Conservation (phyloP, 768 basidiomycete species). For the Mycena olivaceomarginata region DNA sequence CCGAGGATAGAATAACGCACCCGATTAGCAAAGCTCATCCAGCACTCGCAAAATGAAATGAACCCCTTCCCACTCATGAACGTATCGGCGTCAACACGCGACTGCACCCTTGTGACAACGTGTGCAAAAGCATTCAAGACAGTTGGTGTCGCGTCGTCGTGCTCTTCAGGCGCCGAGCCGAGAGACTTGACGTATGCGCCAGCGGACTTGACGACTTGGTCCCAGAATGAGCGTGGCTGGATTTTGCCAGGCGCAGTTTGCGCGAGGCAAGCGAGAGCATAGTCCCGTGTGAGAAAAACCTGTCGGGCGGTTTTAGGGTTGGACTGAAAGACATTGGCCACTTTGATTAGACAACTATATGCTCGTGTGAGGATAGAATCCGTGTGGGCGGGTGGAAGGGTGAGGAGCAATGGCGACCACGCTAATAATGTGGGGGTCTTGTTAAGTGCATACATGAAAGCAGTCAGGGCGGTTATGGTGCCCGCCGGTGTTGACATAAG, state of each 20-base stretch:
- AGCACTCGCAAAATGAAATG: slow-evolving; percentile 81
- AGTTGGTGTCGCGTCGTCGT: slow-evolving; percentile 54
- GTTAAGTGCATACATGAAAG: slow-evolving; percentile 56
- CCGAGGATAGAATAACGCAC: slow-evolving; percentile 58
- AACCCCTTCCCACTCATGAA: slow-evolving; percentile 75
- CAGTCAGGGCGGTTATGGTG: slow-evolving; percentile 32
- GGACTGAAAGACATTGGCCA: slow-evolving; percentile 47
- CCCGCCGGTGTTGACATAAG: slow-evolving; percentile 44
- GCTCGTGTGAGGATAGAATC: slow-evolving; percentile 77
- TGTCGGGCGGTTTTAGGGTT: slow-evolving; percentile 49
- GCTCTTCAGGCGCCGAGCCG: slow-evolving; percentile 48
- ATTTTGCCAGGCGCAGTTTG: slow-evolving; percentile 68
- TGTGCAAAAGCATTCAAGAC: slow-evolving; percentile 67
- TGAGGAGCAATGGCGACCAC: slow-evolving; percentile 70
- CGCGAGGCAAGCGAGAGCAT: slow-evolving; percentile 66
- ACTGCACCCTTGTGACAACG: slow-evolving; percentile 64
- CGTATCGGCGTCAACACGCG: slow-evolving; percentile 52
- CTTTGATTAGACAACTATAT: slow-evolving; percentile 73
- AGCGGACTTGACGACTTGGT: slow-evolving; percentile 75
- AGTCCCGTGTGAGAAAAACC: slow-evolving; percentile 65
- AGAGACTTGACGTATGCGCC: slow-evolving; percentile 64
- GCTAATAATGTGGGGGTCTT: slow-evolving; percentile 61
- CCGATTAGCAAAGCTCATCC: slow-evolving; percentile 80
- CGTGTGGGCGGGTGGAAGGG: slow-evolving; percentile 70
- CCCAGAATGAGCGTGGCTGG: slow-evolving; percentile 79